Evolutionary conservation across 441 rosid species (phyloP).

Genomic region (Brassica hybrid): DNA sequence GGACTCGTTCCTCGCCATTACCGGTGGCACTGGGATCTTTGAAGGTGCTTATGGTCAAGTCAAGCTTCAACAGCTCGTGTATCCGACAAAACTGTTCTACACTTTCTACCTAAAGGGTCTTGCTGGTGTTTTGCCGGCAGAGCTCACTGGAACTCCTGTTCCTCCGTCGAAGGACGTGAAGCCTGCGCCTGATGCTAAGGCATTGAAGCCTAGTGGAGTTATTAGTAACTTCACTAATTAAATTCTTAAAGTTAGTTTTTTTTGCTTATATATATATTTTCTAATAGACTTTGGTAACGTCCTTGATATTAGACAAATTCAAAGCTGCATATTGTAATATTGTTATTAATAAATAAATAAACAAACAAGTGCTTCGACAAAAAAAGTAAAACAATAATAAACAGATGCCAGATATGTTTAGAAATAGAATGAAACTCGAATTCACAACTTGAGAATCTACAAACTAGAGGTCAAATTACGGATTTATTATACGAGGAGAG

Average conservation of each 20-base stretch:
- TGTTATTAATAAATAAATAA: too few relatives aligned
- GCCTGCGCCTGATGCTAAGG: constrained; percentile 67
- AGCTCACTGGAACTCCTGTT: constrained; percentile 61
- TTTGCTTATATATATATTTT: background rate
- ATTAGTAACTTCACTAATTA: constrained; percentile 63
- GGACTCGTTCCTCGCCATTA: constrained; percentile 76
- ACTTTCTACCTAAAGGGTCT: constrained; percentile 78
- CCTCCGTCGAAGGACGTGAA: constrained; percentile 60
- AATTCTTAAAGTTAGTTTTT: background rate
- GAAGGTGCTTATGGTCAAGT: constrained; percentile 77
- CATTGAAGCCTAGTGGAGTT: constrained; percentile 54
- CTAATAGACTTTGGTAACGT: too few relatives aligned
- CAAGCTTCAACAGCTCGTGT: constrained; percentile 70
- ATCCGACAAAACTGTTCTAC: constrained; percentile 84
- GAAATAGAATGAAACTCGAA: too few relatives aligned
- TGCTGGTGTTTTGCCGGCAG: constrained; percentile 59
- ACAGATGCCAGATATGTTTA: too few relatives aligned
- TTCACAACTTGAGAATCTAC: too few relatives aligned
- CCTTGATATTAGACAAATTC: too few relatives aligned
- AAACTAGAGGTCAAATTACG: too few relatives aligned
- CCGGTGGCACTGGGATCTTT: constrained; percentile 78
- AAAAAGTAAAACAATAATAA: too few relatives aligned
- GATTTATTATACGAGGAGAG: too few relatives aligned
- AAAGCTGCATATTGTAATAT: too few relatives aligned
- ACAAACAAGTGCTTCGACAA: too few relatives aligned